Conservation (phyloP, 768 basidiomycete genomes). For the Boletus rubescentipes region DNA sequence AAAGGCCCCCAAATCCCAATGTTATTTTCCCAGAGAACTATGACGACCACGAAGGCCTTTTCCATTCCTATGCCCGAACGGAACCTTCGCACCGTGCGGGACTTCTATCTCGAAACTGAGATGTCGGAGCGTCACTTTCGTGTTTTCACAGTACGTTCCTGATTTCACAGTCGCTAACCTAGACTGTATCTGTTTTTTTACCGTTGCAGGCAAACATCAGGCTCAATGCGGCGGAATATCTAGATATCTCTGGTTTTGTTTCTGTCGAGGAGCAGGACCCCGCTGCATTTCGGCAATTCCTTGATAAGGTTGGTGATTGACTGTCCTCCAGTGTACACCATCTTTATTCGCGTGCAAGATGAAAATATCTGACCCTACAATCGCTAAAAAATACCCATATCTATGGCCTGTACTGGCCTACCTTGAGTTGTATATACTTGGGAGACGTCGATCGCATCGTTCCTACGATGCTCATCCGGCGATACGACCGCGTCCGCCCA, state of each 20-base stretch:
- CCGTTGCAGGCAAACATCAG: conserved; percentile 3
- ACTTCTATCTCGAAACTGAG: not conserved
- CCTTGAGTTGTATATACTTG: conserved; percentile 7
- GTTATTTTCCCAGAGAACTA: not conserved
- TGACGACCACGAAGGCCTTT: not conserved
- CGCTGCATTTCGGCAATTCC: conserved; percentile 5
- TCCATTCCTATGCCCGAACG: not conserved
- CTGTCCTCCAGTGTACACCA: not conserved
- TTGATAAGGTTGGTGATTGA: conserved; percentile 11
- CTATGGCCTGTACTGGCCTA: conserved; percentile 18
- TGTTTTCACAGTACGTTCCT: conserved; percentile 8
- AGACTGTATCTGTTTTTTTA: not conserved
- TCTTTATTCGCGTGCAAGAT: conserved; percentile 3
- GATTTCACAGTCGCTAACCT: not conserved
- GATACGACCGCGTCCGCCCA: no score
- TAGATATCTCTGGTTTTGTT: not conserved
- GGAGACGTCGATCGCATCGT: not conserved
- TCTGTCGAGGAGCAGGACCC: conserved; percentile 16
- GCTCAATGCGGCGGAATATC: not conserved
- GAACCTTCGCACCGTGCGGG: not conserved
- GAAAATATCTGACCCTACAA: conserved; percentile 7
- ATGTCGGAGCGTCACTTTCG: not conserved
- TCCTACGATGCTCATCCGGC: no score
- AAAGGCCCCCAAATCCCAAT: not conserved
- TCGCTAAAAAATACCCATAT: conserved; percentile 15